Conservation (phyloP, 345 rosid species). For the Brassica carinata region DNA sequence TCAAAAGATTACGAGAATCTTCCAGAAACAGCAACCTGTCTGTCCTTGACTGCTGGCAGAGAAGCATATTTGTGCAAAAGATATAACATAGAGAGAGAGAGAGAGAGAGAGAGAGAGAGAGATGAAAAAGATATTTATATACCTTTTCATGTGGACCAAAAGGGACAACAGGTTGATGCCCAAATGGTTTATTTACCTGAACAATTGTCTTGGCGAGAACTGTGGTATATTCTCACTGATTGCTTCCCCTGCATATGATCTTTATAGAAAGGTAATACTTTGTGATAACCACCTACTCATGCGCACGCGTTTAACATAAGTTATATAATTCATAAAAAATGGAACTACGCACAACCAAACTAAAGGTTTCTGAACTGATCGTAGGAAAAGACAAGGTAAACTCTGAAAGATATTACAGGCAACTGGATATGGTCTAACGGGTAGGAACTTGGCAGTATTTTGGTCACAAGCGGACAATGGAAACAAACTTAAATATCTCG, state of each 20-base stretch:
- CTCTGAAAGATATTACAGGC: slow-evolving; percentile 43
- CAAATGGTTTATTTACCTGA: slow-evolving; percentile 6
- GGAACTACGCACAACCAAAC: slow-evolving; percentile 27
- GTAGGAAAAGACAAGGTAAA: slow-evolving; percentile 23
- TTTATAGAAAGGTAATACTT: slow-evolving; percentile 1
- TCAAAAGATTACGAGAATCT: background rate
- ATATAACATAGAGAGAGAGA: background rate
- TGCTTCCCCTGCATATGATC: slow-evolving; percentile 33
- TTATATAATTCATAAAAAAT: slow-evolving; percentile 28
- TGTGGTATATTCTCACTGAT: slow-evolving; percentile 1
- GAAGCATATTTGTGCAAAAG: slow-evolving; percentile 19
- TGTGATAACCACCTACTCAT: slow-evolving; percentile 13
- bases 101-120: background rate
- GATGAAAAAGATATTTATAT: background rate
- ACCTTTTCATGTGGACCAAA: slow-evolving; percentile 27
- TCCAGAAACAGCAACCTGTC: slow-evolving; percentile 21
- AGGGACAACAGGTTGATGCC: slow-evolving; percentile 10
- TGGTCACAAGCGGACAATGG: slow-evolving; percentile 58
- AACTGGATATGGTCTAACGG: slow-evolving; percentile 61
- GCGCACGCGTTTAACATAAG: slow-evolving; percentile 7
- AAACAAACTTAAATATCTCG: slow-evolving; percentile 47
- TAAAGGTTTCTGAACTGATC: slow-evolving; percentile 32
- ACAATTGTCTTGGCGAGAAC: slow-evolving; percentile 6
- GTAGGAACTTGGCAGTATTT: slow-evolving; percentile 60
- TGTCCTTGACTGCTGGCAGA: background rate